Conservation (phyloP, 768 basidiomycete species). For the Tylopilus vinaceipallidus region DNA sequence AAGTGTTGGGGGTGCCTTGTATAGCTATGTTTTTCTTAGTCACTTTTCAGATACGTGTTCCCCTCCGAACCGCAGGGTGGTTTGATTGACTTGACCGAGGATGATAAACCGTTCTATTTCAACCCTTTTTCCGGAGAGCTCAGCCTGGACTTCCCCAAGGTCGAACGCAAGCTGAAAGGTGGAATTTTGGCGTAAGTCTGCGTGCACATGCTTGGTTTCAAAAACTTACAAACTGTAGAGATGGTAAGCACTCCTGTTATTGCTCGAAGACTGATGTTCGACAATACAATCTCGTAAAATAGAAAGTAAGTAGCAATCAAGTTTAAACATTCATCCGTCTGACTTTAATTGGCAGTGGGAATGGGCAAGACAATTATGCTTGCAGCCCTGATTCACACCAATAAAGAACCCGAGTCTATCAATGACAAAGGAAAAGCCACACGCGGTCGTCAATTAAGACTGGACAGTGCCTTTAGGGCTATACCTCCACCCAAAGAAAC, state of each 20-base stretch:
- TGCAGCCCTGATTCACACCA: conserved; percentile 84
- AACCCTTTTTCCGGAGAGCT: conserved; percentile 91
- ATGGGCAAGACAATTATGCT: conserved; percentile 96
- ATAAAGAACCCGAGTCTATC: conserved; percentile 47
- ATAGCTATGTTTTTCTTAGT: not conserved
- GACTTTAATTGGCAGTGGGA: conserved; percentile 59
- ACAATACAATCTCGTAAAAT: conserved; percentile 1
- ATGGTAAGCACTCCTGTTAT: conserved; percentile 28
- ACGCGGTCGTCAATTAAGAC: conserved; percentile 56
- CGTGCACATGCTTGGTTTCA: not conserved
- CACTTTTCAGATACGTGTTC: conserved; percentile 62
- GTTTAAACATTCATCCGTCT: conserved; percentile 2
- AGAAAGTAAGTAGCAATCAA: conserved; percentile 47
- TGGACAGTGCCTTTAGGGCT: conserved; percentile 62
- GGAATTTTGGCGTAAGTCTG: conserved; percentile 84
- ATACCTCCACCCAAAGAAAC: conserved; percentile 33
- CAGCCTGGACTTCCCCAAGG: conserved; percentile 79
- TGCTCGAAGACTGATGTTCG: conserved; percentile 3
- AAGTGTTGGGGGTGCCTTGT: no score
- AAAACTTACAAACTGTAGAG: conserved; percentile 25
- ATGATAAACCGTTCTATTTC: conserved; percentile 81
- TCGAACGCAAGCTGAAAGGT: conserved; percentile 73
- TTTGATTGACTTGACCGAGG: conserved; percentile 76
- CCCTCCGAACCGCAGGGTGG: conserved; percentile 56
- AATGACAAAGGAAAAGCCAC: conserved; percentile 27